Percentiles rank a stretch among this genome's conserved stretches.
Evolutionary conservation across 1,284 basidiomycete genomes (phyloP).

Genomic region (Trametes sp.): DNA sequence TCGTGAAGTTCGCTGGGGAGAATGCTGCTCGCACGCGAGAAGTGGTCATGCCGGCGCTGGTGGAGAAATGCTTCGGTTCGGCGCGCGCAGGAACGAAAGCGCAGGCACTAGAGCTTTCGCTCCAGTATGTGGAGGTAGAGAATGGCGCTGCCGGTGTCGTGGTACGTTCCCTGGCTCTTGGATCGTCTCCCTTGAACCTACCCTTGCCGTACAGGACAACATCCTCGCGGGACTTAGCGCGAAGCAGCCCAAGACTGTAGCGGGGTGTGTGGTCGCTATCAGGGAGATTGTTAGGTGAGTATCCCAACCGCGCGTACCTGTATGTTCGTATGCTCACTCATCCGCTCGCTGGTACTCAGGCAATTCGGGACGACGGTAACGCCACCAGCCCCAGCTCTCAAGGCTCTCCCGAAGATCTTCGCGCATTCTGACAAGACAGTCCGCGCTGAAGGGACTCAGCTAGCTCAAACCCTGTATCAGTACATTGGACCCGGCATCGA

Average conservation of each 20-base stretch:
- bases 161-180: slow-evolving; percentile 60
- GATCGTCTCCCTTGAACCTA: slow-evolving; percentile 23
- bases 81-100: slow-evolving; percentile 91
- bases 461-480: slow-evolving; percentile 85
- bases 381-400: slow-evolving; percentile 83
- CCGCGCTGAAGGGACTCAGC: slow-evolving; percentile 87
- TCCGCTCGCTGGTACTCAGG: slow-evolving; percentile 49
- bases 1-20: slow-evolving; percentile 94
- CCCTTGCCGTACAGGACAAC: slow-evolving; percentile 66
- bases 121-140: slow-evolving; percentile 95
- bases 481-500: slow-evolving; percentile 91
- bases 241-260: slow-evolving; percentile 96
- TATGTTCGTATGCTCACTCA: background rate
- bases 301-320: background rate
- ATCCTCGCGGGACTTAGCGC: slow-evolving; percentile 86
- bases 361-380: slow-evolving; percentile 84
- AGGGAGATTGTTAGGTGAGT: slow-evolving; percentile 79
- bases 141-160: slow-evolving; percentile 89
- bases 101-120: slow-evolving; percentile 85
- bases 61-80: slow-evolving; percentile 97
- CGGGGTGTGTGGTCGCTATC: slow-evolving; percentile 81
- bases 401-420: slow-evolving; percentile 92
- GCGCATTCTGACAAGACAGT: slow-evolving; percentile 96
- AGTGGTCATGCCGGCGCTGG: slow-evolving; percentile 85
- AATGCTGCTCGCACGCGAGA: slow-evolving; percentile 83